Base-by-base conservation (phyloP, 2,329 filamentous ascomycete genomes). In the Apiospora saccharicola region DNA sequence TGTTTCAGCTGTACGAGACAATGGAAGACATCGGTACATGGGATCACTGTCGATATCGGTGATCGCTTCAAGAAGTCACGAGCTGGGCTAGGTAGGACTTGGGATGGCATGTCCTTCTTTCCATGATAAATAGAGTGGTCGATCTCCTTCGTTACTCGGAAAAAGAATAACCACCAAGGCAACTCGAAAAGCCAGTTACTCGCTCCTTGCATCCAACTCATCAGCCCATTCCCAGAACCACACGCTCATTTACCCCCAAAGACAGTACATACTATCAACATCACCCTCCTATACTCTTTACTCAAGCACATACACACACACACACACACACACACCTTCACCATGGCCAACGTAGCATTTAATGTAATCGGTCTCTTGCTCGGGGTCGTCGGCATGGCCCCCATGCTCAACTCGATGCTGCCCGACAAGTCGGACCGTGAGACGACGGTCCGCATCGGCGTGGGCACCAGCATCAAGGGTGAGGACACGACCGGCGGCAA, bases 401-500 rank as follows among this genome's bases (percentile, higher is more conserved):
- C 53, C 19, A 61, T 61, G 53, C 53, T 61, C 30, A 37, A 37
- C 30, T 61, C 30, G 53, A 61, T 61, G 53, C 12, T 61, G 53
- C 53, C 53, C 8, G 53, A 37, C 6, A 61, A 37, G 53, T 61
- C 53, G 0, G 53, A 37, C 16, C 53, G 30, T 0, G 30, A 37
- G 53, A 61, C 53, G 4, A 34, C 30, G 16, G 8, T 61, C 8
- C 53, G 53, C 6, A 61, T 61, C 30, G 30, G 53, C 30, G 53
- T 61, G 8, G 30, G 53, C 53, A 61, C 53, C 30, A 61, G 53
- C 30, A 37, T 61, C 53, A 61, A 61, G 30, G 30, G 30, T 8
- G n/a, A 30, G 16, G 53, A 61, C 53, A 61, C 53, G 3, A 61
- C 30, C 30, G 30, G 30, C 14, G 53, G 53, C 2, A 61, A 61